These are phyloP conservation scores for Aspergillus bridgeri DNA, from an alignment of 495 filamentous ascomycete species.

Conservation along the genomic window DNA sequence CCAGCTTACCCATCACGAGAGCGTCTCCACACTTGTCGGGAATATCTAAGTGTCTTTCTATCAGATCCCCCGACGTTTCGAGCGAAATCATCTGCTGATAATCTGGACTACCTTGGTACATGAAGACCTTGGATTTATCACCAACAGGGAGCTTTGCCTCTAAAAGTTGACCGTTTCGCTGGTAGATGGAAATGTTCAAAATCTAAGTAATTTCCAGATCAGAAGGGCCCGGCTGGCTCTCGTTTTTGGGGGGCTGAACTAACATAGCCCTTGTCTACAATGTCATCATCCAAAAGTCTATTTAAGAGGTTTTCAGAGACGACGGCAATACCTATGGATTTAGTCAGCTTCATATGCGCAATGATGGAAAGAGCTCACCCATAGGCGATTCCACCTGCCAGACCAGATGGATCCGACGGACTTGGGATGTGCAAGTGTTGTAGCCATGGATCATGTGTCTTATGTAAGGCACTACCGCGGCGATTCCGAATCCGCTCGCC, in stretches of 20 bases:
- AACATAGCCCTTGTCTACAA: slow-evolving; percentile 24
- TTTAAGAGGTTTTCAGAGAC: slow-evolving; percentile 19
- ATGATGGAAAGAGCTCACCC: slow-evolving; percentile 2
- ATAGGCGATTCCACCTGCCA: slow-evolving; percentile 28
- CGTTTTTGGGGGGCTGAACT: slow-evolving; percentile 7
- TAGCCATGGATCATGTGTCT: slow-evolving; percentile 31
- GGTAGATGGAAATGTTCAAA: slow-evolving; percentile 21
- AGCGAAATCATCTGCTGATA: slow-evolving; percentile 17
- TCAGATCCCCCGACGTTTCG: slow-evolving; percentile 15
- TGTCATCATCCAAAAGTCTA: slow-evolving; percentile 23
- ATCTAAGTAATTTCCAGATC: no score
- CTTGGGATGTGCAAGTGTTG: slow-evolving; percentile 21
- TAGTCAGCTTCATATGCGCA: no score
- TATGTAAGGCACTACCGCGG: slow-evolving; percentile 25
- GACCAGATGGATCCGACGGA: slow-evolving; percentile 30
- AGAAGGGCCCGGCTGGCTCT: no score
- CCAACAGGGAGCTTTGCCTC: slow-evolving; percentile 14
- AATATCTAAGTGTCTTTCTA: slow-evolving; percentile 20
- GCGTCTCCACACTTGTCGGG: slow-evolving; percentile 17
- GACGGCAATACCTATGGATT: no score
- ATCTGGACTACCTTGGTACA: slow-evolving; percentile 19
- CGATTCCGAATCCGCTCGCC: slow-evolving; percentile 23
- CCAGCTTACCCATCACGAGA: slow-evolving; percentile 20
- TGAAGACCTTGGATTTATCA: slow-evolving; percentile 13
- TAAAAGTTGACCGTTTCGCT: slow-evolving; percentile 14